Conservation (phyloP, 2,329 filamentous ascomycete species). For the Alternaria metachromatica region DNA sequence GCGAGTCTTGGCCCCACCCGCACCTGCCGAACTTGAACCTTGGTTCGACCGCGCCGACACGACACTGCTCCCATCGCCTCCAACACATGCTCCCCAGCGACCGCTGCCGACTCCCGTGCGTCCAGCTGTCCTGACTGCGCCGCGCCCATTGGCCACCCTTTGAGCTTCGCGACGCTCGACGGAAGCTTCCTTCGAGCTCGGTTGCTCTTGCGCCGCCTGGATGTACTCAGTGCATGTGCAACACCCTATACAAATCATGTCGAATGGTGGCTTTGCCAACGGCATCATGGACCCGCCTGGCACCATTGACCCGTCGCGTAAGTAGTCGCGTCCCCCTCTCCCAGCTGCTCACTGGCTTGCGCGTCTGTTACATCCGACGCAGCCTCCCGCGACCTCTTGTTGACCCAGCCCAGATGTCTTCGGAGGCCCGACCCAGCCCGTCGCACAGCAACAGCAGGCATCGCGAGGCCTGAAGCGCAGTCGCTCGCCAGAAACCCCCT, state of each 20-base stretch:
- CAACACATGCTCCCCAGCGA: constrained; percentile 11
- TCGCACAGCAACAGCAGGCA: constrained; percentile 38
- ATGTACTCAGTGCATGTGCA: constrained; percentile 51
- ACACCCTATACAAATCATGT: constrained; percentile 44
- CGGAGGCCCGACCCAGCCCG: constrained; percentile 36
- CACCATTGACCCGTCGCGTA: constrained; percentile 50
- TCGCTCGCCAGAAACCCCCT: constrained; percentile 49
- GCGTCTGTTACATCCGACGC: constrained; percentile 45
- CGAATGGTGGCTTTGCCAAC: constrained; percentile 50
- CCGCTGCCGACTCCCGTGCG: constrained; percentile 19
- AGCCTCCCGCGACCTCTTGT: constrained; percentile 23
- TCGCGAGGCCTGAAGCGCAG: constrained; percentile 51
- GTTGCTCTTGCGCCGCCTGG: constrained; percentile 45
- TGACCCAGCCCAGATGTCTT: constrained; percentile 39
- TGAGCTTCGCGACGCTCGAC: constrained; percentile 23
- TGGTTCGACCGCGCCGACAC: constrained; percentile 14
- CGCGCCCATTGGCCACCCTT: constrained; percentile 31
- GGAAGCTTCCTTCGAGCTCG: constrained; percentile 36
- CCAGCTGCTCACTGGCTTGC: constrained; percentile 17
- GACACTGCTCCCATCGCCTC: constrained; percentile 4
- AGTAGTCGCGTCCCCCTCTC: constrained; percentile 10
- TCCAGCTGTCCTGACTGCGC: constrained; percentile 14
- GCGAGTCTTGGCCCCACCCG: constrained; percentile 16
- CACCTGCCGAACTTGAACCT: constrained; percentile 8
- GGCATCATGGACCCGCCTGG: constrained; percentile 50